A percentile compares a stretch with the other conserved stretches of the same genome.
Conservation (phyloP, 306 rosid species). For the Dicorynia guianensis region DNA sequence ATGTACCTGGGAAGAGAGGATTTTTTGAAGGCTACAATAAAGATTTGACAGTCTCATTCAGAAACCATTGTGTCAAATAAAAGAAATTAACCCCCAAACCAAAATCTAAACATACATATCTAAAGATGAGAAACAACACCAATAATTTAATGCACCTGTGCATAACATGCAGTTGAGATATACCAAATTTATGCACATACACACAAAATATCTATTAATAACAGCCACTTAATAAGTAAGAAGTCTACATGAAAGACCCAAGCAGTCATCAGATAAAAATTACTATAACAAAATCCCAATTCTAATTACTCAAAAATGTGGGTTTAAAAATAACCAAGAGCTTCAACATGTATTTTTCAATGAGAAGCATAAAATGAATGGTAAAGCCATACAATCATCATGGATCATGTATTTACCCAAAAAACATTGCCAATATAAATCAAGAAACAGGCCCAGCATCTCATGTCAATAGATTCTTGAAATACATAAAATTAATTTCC, state of each 20-base stretch:
- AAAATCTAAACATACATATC: conserved; percentile 1
- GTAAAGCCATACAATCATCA: too few relatives aligned
- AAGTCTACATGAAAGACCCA: neutral
- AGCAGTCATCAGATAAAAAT: neutral
- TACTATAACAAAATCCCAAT: too few relatives aligned
- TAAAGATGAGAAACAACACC: neutral
- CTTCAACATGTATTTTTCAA: too few relatives aligned
- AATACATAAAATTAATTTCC: conserved; percentile 15
- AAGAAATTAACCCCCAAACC: neutral
- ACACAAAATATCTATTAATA: neutral
- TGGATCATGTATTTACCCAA: neutral
- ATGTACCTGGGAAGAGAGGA: too few relatives aligned
- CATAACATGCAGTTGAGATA: neutral
- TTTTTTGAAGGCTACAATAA: too few relatives aligned
- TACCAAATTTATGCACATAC: neutral
- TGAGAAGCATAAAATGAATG: too few relatives aligned
- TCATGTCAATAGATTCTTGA: conserved; percentile 12
- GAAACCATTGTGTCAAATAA: neutral
- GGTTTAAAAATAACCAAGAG: too few relatives aligned
- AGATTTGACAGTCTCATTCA: too few relatives aligned
- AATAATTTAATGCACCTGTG: conserved; percentile 1
- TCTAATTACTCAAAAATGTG: too few relatives aligned
- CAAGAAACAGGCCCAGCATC: neutral
- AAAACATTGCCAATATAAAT: neutral
- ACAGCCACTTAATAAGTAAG: neutral